These are phyloP conservation scores for Quercus berberidifolia DNA, from an alignment of 306 rosid genomes.

Conservation along the genomic window DNA sequence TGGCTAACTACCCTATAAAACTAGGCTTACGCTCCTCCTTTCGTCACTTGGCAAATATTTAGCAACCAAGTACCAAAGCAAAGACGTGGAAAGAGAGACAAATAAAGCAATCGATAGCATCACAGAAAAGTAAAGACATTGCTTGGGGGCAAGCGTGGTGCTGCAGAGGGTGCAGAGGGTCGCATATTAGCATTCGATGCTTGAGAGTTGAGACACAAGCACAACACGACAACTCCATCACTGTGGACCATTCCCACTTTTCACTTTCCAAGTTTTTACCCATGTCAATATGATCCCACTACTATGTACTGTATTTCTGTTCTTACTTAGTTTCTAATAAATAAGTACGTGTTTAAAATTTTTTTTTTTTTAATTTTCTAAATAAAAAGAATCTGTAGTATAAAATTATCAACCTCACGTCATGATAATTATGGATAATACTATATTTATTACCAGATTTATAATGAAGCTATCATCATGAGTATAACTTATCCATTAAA, in stretches of 20 bases:
- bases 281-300: too few species aligned
- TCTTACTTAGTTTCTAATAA: too few species aligned
- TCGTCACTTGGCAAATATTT: background rate
- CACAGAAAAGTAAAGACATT: constrained; percentile 35
- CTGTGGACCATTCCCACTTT: constrained; percentile 29
- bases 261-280: constrained; percentile 15
- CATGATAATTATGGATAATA: too few species aligned
- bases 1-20: too few species aligned
- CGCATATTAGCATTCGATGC: constrained; percentile 11
- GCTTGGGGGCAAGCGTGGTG: constrained; percentile 41
- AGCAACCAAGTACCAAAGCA: constrained; percentile 25
- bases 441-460: too few species aligned
- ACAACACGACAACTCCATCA: constrained; percentile 25
- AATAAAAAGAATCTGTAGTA: too few species aligned
- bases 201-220: background rate
- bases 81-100: constrained; percentile 37
- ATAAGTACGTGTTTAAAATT: background rate
- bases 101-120: constrained; percentile 45
- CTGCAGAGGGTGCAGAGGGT: constrained; percentile 28
- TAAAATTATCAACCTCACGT: too few species aligned
- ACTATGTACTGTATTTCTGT: background rate
- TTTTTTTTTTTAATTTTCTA: background rate
- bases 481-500: too few species aligned
- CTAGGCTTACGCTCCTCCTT: constrained; percentile 11
- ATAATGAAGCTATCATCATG: too few species aligned